Conservation (phyloP, 2,329 filamentous ascomycete species). For the Didymella sp. region DNA sequence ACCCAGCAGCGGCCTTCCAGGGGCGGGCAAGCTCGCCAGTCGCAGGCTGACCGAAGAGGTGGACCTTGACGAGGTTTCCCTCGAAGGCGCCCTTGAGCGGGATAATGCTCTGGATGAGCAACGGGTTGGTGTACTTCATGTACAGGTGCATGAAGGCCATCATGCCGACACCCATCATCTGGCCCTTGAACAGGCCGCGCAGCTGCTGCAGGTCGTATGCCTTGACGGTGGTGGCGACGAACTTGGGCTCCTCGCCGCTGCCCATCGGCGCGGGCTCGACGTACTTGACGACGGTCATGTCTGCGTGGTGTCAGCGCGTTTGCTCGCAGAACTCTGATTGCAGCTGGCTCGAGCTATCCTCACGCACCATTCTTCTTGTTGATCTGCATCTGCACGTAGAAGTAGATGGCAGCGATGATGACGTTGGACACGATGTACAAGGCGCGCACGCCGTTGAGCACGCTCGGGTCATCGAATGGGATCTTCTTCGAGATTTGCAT, state of each 20-base stretch:
- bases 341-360: no score
- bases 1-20: constrained; percentile 84
- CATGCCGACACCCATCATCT: constrained; percentile 96
- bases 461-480: constrained; percentile 86
- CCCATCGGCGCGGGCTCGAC: constrained; percentile 95
- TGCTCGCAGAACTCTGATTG: not conserved
- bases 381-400: constrained; percentile 84
- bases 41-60: constrained; percentile 86
- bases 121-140: constrained; percentile 99
- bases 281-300: constrained; percentile 97
- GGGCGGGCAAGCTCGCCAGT: constrained; percentile 91
- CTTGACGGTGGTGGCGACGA: constrained; percentile 94
- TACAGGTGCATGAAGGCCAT: constrained; percentile 99
- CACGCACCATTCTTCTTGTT: constrained; percentile 94
- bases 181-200: constrained; percentile 82
- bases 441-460: constrained; percentile 68
- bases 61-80: constrained; percentile 94
- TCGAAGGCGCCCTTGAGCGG: constrained; percentile 95
- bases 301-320: constrained; percentile 58
- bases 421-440: constrained; percentile 76
- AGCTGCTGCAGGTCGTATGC: constrained; percentile 92
- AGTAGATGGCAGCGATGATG: constrained; percentile 82
- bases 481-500: constrained; percentile 98
- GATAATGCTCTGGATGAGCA: constrained; percentile 98
- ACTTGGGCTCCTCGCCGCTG: constrained; percentile 91